Conservation (phyloP, 106 monocot genomes). For the Dendrobium chrysotoxum region DNA sequence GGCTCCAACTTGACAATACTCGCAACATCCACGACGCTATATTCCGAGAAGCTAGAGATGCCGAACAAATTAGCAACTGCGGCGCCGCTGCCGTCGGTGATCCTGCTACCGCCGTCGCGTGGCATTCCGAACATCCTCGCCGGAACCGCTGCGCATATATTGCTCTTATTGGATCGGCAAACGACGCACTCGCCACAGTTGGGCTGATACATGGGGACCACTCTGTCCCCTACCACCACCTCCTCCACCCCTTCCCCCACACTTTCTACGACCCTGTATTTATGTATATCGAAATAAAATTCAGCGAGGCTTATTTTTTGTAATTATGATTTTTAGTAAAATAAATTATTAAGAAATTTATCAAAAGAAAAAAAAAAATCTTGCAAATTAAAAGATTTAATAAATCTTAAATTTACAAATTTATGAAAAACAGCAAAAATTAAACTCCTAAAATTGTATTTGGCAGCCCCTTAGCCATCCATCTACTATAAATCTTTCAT, state of each 20-base stretch:
- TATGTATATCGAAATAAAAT: neutral
- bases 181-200: conserved; percentile 59
- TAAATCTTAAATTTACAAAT: too few relatives aligned
- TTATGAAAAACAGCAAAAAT: too few relatives aligned
- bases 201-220: conserved; percentile 62
- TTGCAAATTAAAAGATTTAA: too few relatives aligned
- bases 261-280: conserved; percentile 75
- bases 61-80: conserved; percentile 37
- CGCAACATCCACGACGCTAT: conserved; percentile 80
- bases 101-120: conserved; percentile 27
- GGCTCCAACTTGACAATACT: conserved; percentile 45
- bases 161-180: conserved; percentile 61
- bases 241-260: conserved; percentile 70
- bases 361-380: too few relatives aligned
- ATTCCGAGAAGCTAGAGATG: conserved; percentile 87
- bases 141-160: conserved; percentile 51
- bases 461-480: too few relatives aligned
- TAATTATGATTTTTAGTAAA: too few relatives aligned
- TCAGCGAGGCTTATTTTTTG: too few relatives aligned
- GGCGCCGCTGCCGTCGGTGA: conserved; percentile 35
- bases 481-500: too few relatives aligned
- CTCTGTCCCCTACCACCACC: conserved; percentile 53
- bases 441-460: too few relatives aligned
- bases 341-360: too few relatives aligned
- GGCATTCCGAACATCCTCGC: conserved; percentile 31